Base-by-base conservation (phyloP, 805 yeast genomes). In the Lachancea thermotolerans region DNA sequence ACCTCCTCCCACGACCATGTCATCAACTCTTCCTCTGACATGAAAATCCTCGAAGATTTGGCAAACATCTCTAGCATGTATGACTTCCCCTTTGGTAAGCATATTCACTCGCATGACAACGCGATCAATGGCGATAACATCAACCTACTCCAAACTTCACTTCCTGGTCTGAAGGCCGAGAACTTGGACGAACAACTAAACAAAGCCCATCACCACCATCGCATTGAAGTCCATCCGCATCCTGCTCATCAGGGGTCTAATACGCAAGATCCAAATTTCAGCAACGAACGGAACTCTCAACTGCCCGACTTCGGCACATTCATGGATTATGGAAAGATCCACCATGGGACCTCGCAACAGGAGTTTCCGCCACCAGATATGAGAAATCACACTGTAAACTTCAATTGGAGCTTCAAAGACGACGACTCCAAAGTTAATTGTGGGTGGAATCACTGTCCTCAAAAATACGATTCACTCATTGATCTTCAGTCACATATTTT, bases 401-500 rank as follows among this genome's bases (percentile, higher is more conserved):
- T 75, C 65, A 60, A 78, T 66, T 58, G 74, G 79, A 25, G 62
- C 57, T 61, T 60, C 40, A 57, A 59, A 17, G 54, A 54, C 17
- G 49, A 48, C 4, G 37, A 62, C 5, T 32, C 49, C 14, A 41
- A 37, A 57, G 38, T 78, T 55, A 36, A 64, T 36, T 85, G 95
- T 62, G 75, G 78, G 58, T 86, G 95, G 95, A 79, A 78, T 40
- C 70, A 75, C 46, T 86, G 95, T 59, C 60, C 62, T 10, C 68
- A 70, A 37, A 56, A 54, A 25, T 67, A 75, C 37, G 62, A 67
- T 28, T 68, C 67, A 29, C 50, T 71, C 7, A 49, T 65, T 3
- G 69, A 69, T 18, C 53, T 78, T 30, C 78, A 76, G 46, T 67
- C 70, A 36, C 89, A 83, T 58, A 54, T 82, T 17, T 65, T 72